A percentile compares a stretch with the other conserved stretches of the same genome.
Conservation (phyloP, 768 basidiomycete genomes). For the Boletus reticulatus region DNA sequence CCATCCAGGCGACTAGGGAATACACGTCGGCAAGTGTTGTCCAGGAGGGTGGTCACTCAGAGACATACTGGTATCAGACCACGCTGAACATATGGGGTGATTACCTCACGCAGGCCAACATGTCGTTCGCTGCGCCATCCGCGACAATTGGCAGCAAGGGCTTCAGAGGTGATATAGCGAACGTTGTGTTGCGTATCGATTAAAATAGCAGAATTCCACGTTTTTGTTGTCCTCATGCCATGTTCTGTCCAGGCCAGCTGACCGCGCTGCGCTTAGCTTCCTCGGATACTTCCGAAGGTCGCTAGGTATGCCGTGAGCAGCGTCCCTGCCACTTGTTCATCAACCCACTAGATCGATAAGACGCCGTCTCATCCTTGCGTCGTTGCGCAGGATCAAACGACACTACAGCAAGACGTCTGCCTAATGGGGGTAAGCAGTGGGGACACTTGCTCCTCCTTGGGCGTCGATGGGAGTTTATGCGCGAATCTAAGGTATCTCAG, state of each 20-base stretch:
- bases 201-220: constrained; percentile 6
- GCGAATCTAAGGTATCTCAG: neutral
- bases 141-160: constrained; percentile 34
- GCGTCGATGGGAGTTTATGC: neutral
- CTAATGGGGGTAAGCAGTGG: neutral
- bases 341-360: neutral
- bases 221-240: neutral
- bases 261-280: neutral
- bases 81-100: constrained; percentile 40
- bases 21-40: constrained; percentile 34
- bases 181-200: constrained; percentile 25
- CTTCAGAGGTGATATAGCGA: constrained; percentile 34
- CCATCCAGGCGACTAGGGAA: constrained; percentile 36
- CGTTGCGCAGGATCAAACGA: neutral
- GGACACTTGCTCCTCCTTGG: neutral
- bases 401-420: neutral
- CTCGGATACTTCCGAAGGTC: neutral
- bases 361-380: neutral
- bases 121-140: constrained; percentile 45
- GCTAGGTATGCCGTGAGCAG: neutral
- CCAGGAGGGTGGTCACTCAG: constrained; percentile 10
- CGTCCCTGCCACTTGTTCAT: neutral
- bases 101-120: constrained; percentile 37
- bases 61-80: constrained; percentile 35
- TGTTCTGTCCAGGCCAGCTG: neutral